phyloP scores from a whole-genome alignment of 345 rosid genomes.

The Jatropha curcas region DNA sequence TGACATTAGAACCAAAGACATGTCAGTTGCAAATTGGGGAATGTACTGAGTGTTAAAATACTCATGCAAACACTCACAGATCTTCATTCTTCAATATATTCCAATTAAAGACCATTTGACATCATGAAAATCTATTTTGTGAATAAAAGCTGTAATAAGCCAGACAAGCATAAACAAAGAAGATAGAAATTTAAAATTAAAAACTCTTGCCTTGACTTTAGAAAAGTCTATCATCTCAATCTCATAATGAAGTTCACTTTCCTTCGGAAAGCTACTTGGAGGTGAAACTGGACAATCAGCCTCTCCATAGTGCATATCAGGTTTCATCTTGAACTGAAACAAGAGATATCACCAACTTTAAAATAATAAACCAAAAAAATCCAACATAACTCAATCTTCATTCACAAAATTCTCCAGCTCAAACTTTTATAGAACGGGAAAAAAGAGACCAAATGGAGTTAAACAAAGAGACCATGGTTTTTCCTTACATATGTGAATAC shows the following conservation, averaged over 20 bases:
- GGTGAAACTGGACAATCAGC: slow-evolving; percentile 75
- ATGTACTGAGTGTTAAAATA: background rate
- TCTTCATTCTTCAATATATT: background rate
- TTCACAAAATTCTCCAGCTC: background rate
- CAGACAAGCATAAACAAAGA: background rate
- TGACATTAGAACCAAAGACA: slow-evolving; percentile 12
- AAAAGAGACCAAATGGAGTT: background rate
- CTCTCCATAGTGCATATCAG: slow-evolving; percentile 91
- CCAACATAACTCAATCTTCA: background rate
- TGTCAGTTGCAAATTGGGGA: background rate
- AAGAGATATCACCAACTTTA: background rate
- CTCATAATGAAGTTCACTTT: slow-evolving; percentile 97
- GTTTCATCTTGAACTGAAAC: slow-evolving; percentile 93
- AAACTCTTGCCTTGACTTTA: slow-evolving; percentile 72
- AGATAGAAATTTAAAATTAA: background rate
- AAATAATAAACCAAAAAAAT: slow-evolving; percentile 3
- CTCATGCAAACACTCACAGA: background rate
- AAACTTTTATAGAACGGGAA: background rate
- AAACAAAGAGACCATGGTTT: background rate
- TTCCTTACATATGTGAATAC: background rate
- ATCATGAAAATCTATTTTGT: background rate
- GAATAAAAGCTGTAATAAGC: background rate
- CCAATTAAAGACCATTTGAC: slow-evolving; percentile 1
- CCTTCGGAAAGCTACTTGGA: slow-evolving; percentile 72
- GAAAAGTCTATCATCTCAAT: slow-evolving; percentile 77